Conservation (phyloP, 1,139 yeast genomes). For the Meyerozyma elateridarum region DNA sequence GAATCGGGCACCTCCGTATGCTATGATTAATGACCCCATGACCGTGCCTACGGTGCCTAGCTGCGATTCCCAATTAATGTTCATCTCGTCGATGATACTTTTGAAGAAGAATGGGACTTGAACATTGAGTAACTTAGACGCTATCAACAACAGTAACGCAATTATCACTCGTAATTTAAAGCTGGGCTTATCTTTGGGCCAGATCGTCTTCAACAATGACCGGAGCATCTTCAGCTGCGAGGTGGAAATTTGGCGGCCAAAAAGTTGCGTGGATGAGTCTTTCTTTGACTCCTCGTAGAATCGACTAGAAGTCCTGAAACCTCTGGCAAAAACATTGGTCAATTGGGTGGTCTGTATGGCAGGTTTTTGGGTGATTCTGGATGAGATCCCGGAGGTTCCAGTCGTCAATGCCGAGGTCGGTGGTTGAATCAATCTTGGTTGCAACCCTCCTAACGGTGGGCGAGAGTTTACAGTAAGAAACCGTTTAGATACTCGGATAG, state of each 20-base stretch:
- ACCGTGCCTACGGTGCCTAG: constrained; percentile 59
- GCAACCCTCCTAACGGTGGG: too few species aligned
- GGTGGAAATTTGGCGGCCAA: constrained; percentile 24
- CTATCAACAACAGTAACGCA: constrained; percentile 69
- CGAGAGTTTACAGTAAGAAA: too few species aligned
- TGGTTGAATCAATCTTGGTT: too few species aligned
- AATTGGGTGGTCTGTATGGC: too few species aligned
- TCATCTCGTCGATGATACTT: constrained; percentile 85
- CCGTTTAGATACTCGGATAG: too few species aligned
- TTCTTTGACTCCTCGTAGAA: constrained; percentile 4
- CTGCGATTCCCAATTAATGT: constrained; percentile 72
- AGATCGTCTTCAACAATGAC: constrained; percentile 67
- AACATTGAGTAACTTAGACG: constrained; percentile 81
- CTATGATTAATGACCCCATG: constrained; percentile 71
- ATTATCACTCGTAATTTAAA: constrained; percentile 71
- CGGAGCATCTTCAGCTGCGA: constrained; percentile 60
- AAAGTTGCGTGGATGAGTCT: constrained; percentile 10
- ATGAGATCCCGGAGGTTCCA: too few species aligned
- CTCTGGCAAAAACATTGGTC: too few species aligned
- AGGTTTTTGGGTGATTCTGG: too few species aligned
- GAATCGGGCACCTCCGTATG: constrained; percentile 91
- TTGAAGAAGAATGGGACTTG: constrained; percentile 96
- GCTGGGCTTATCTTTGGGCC: constrained; percentile 79
- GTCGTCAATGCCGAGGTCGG: too few species aligned
- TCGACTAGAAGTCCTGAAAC: neutral